Evolutionary conservation across 2,329 filamentous ascomycete genomes (phyloP), one percentile per base, ranked within the genome.

Genomic region (Penicillium polonicum): DNA sequence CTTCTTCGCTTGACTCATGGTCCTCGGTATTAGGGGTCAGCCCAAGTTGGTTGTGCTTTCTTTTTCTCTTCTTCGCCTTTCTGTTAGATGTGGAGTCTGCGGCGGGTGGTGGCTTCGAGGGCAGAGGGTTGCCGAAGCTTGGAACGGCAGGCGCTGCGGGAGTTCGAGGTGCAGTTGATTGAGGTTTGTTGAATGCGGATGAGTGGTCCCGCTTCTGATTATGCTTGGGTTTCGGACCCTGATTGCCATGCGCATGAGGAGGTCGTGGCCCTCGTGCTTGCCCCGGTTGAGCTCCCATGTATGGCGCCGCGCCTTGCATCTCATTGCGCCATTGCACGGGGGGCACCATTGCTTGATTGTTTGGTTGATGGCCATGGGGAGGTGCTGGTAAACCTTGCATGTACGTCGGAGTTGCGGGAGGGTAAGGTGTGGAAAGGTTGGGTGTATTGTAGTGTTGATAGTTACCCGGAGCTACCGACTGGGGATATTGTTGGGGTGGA

Each of bases 241-340:
- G 63, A 38, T 65, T 60, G 33, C 63, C 59, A 49, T 70, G 64
- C 13, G 59, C 19, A 52, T 70, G 67, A 42, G 63, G 64, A 12
- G 57, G 57, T 39, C 67, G 68, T 21, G 66, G 60, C 2, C 66
- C 65, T 59, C 65, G 66, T 41, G 63, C 61, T 48, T 63, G 68
- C 29, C 65, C 66, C 36, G 70, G 71, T 58, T 74, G 71, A 66
- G 67, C 67, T 44, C 67, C 63, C 58, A 71, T 67, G 72, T 78
- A 78, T 72, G 77, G 75, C 72, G 78, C 78, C 66, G 81, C 75
- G 48, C 78, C 74, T 57, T 82, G 76, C 52, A 73, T 74, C 48
- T 84, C 82, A 71, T 82, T 83, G 4, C 81, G 81, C 76, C 83
- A 82, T 55, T 78, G 78, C 61, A 85, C 81, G 2, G 81, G 80